phyloP scores from a whole-genome alignment of 2,329 filamentous ascomycete genomes.

The Diplodia sapinea region DNA sequence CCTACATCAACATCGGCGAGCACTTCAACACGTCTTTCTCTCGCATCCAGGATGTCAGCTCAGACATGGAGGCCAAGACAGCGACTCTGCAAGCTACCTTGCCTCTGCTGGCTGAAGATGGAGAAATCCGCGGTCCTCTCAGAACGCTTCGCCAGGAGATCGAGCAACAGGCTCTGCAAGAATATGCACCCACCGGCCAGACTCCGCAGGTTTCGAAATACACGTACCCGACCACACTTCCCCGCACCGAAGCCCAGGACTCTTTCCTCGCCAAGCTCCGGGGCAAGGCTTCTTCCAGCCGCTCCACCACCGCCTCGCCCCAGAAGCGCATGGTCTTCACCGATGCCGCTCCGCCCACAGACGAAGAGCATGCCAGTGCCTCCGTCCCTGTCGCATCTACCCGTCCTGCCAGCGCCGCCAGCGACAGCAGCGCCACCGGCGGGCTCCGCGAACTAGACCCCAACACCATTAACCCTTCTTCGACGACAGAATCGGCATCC shows the following conservation, averaged over 20 bases:
- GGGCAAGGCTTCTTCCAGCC: slow-evolving; percentile 38
- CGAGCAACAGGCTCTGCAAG: slow-evolving; percentile 67
- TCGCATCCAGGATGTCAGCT: slow-evolving; percentile 70
- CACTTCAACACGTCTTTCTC: slow-evolving; percentile 73
- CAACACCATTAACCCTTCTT: slow-evolving; percentile 49
- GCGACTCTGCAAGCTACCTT: slow-evolving; percentile 65
- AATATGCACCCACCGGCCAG: slow-evolving; percentile 83
- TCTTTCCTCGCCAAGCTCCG: slow-evolving; percentile 58
- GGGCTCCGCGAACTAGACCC: slow-evolving; percentile 56
- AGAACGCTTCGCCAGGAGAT: slow-evolving; percentile 73
- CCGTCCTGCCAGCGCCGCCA: slow-evolving; percentile 36
- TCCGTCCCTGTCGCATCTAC: slow-evolving; percentile 18
- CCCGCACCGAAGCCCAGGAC: slow-evolving; percentile 72
- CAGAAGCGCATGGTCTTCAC: slow-evolving; percentile 58
- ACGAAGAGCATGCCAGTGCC: slow-evolving; percentile 39
- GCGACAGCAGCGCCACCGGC: slow-evolving; percentile 37
- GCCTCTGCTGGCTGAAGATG: slow-evolving; percentile 61
- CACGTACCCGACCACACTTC: slow-evolving; percentile 77
- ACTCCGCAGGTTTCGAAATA: slow-evolving; percentile 85
- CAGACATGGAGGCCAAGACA: slow-evolving; percentile 69
- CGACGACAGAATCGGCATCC: slow-evolving; percentile 36
- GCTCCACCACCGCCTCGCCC: slow-evolving; percentile 41
- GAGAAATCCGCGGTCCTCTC: slow-evolving; percentile 71
- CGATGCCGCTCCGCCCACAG: slow-evolving; percentile 47
- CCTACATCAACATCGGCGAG: slow-evolving; percentile 72